phyloP scores from a whole-genome alignment of 805 yeast genomes.

The Yarrowia divulgata region DNA sequence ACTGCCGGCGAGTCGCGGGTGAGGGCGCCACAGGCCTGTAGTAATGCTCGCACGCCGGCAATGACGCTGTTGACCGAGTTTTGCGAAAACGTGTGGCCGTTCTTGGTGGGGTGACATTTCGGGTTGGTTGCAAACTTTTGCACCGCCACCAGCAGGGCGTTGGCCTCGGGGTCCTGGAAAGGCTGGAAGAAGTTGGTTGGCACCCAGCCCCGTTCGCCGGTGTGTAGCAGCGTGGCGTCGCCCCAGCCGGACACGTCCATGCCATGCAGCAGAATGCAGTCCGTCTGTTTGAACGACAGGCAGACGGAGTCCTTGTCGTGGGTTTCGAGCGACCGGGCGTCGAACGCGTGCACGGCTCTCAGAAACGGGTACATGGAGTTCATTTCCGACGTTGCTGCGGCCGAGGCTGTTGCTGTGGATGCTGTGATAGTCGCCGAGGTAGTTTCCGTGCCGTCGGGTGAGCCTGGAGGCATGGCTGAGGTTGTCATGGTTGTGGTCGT shows the following conservation, averaged over 20 bases:
- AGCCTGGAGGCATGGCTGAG: background rate
- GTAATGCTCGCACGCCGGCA: slow-evolving; percentile 51
- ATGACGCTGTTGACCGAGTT: slow-evolving; percentile 52
- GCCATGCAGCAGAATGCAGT: slow-evolving; percentile 51
- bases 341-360: slow-evolving; percentile 29
- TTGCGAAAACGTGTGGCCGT: slow-evolving; percentile 48
- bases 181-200: slow-evolving; percentile 54
- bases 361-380: slow-evolving; percentile 37
- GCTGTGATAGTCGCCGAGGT: no score
- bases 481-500: background rate
- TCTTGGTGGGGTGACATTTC: slow-evolving; percentile 44
- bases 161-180: slow-evolving; percentile 50
- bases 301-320: slow-evolving; percentile 36
- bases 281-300: slow-evolving; percentile 50
- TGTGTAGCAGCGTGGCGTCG: slow-evolving; percentile 52
- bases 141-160: slow-evolving; percentile 51
- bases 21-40: slow-evolving; percentile 50
- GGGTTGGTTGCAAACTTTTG: slow-evolving; percentile 51
- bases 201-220: slow-evolving; percentile 54
- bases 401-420: background rate
- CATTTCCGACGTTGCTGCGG: slow-evolving; percentile 24
- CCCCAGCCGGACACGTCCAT: slow-evolving; percentile 57
- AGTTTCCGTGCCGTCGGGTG: no score
- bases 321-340: slow-evolving; percentile 26
- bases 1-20: slow-evolving; percentile 50